Conservation (phyloP, 768 basidiomycete species). For the Boletus subparvulus region DNA sequence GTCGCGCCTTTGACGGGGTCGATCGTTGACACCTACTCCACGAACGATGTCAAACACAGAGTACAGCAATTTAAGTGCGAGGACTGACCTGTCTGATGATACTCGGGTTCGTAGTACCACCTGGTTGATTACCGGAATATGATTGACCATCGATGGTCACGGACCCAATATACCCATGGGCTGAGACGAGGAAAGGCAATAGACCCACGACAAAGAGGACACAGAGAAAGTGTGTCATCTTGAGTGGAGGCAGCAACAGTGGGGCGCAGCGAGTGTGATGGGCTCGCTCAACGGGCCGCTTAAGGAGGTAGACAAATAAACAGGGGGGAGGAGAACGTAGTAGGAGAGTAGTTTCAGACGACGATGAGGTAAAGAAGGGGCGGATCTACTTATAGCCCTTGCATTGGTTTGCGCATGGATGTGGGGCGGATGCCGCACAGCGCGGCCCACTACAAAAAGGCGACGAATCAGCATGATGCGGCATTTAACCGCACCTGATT, state of each 20-base stretch:
- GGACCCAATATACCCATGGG: conserved; percentile 32
- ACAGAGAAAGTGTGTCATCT: conserved; percentile 17
- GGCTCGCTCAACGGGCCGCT: conserved; percentile 24
- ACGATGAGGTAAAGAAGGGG: background rate
- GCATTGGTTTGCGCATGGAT: conserved; percentile 14
- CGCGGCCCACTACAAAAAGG: conserved; percentile 4
- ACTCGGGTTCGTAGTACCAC: conserved; percentile 34
- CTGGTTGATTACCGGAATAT: conserved; percentile 33
- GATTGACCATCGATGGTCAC: conserved; percentile 30
- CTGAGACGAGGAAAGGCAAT: conserved; percentile 23
- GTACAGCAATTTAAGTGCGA: background rate
- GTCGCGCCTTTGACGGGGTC: conserved; percentile 54
- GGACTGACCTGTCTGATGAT: conserved; percentile 43
- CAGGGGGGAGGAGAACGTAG: background rate
- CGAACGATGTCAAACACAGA: background rate
- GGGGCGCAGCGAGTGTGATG: background rate
- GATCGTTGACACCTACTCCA: conserved; percentile 34
- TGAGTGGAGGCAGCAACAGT: background rate
- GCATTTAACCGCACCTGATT: conserved; percentile 3
- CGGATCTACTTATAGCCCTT: conserved; percentile 19
- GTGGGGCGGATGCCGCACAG: conserved; percentile 15
- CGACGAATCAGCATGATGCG: background rate
- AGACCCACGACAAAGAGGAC: conserved; percentile 10
- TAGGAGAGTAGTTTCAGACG: background rate
- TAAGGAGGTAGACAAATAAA: conserved; percentile 11